Evolutionary conservation across 2,329 filamentous ascomycete genomes (phyloP).

Genomic region (Lachnellula hyalina): DNA sequence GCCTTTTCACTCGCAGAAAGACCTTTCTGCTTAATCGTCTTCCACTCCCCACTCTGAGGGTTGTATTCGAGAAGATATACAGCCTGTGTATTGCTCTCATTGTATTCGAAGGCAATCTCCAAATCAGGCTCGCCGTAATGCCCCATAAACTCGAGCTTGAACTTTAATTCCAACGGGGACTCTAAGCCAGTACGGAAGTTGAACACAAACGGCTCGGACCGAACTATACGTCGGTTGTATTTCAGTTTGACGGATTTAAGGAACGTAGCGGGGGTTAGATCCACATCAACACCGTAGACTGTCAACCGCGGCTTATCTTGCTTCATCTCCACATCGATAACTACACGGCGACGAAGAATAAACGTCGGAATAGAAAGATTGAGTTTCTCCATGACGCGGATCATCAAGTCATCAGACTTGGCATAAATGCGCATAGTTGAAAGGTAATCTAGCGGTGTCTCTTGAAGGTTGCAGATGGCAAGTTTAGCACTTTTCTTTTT

Average conservation of each 20-base stretch:
- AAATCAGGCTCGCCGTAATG: constrained; percentile 41
- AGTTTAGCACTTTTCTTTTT: constrained; percentile 31
- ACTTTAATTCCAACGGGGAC: constrained; percentile 26
- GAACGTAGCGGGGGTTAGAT: constrained; percentile 38
- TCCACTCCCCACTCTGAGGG: constrained; percentile 18
- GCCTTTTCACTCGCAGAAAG: background rate
- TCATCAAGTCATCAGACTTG: constrained; percentile 37
- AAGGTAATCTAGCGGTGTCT: constrained; percentile 36
- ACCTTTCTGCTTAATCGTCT: background rate
- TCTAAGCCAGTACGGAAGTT: constrained; percentile 30
- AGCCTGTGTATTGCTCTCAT: constrained; percentile 1
- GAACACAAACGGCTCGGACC: constrained; percentile 36
- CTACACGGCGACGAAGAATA: constrained; percentile 33
- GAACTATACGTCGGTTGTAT: constrained; percentile 32
- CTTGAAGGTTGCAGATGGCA: constrained; percentile 43
- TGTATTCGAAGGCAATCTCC: constrained; percentile 24
- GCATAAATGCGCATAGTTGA: constrained; percentile 33
- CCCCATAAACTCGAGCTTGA: constrained; percentile 44
- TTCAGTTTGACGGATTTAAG: constrained; percentile 37
- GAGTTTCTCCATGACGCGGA: constrained; percentile 36
- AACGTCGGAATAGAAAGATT: constrained; percentile 35
- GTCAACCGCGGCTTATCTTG: constrained; percentile 27
- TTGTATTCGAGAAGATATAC: constrained; percentile 22
- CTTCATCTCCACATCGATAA: constrained; percentile 25
- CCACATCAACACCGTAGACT: constrained; percentile 36